Percentiles rank a stretch among this genome's conserved stretches.
Conservation (phyloP, 2,329 filamentous ascomycete genomes). For the Colletotrichum somersetense region DNA sequence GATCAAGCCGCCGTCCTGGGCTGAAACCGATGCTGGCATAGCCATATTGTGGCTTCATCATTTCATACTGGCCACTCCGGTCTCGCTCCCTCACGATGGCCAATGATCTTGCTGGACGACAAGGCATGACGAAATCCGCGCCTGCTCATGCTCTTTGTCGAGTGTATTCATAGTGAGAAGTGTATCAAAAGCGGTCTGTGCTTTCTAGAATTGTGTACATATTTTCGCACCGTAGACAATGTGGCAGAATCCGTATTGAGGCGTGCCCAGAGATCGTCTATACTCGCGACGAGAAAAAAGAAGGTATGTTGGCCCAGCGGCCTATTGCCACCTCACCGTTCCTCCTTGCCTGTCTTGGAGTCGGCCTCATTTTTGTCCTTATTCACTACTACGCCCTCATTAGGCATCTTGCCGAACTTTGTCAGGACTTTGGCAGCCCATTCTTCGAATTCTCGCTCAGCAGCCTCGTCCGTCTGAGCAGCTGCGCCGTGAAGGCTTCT, state of each 20-base stretch:
- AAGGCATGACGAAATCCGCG: constrained; percentile 8
- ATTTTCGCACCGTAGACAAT: constrained; percentile 5
- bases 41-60: constrained; percentile 37
- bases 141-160: constrained; percentile 24
- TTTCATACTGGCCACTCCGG: constrained; percentile 30
- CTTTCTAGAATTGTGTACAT: constrained; percentile 39
- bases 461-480: constrained; percentile 59
- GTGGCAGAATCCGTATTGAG: constrained; percentile 20
- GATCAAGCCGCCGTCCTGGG: constrained; percentile 17
- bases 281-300: constrained; percentile 1
- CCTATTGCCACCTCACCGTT: constrained; percentile 33
- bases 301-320: constrained; percentile 26
- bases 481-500: constrained; percentile 52
- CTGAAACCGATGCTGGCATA: constrained; percentile 31
- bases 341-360: constrained; percentile 38
- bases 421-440: constrained; percentile 72
- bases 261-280: constrained; percentile 20
- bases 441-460: constrained; percentile 72
- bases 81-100: constrained; percentile 30
- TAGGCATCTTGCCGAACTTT: constrained; percentile 55
- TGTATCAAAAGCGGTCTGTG: constrained; percentile 29
- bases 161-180: constrained; percentile 29
- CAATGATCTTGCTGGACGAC: neutral
- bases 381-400: neutral
- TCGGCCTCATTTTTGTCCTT: constrained; percentile 21